Percentiles rank a stretch among this genome's conserved stretches.
These are phyloP conservation scores for Periconia sp. DNA, from an alignment of 2,329 filamentous ascomycete species.

Conservation along the genomic window DNA sequence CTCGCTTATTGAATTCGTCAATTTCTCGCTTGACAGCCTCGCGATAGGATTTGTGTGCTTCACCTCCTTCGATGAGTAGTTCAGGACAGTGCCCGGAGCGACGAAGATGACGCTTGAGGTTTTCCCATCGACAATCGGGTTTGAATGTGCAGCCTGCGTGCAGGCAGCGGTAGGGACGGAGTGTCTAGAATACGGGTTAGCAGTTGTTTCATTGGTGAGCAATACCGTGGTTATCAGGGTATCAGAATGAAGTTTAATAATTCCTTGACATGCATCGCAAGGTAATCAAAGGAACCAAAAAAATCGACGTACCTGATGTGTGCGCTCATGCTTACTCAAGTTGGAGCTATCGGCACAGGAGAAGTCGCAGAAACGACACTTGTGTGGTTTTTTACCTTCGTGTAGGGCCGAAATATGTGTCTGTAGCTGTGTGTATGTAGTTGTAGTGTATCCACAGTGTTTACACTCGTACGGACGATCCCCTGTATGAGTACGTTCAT, in stretches of 20 bases:
- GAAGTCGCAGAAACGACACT: slow-evolving; percentile 43
- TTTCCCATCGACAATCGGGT: slow-evolving; percentile 43
- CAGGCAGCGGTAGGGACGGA: slow-evolving; percentile 40
- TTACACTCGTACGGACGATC: slow-evolving; percentile 41
- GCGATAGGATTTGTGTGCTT: slow-evolving; percentile 36
- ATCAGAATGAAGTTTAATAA: too few relatives aligned
- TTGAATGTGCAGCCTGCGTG: slow-evolving; percentile 42
- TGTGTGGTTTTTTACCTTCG: slow-evolving; percentile 39
- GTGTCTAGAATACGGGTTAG: slow-evolving; percentile 20
- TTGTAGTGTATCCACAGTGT: slow-evolving; percentile 40
- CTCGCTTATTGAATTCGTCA: slow-evolving; percentile 35
- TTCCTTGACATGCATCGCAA: too few relatives aligned
- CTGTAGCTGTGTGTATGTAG: slow-evolving; percentile 43
- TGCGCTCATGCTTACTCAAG: slow-evolving; percentile 41
- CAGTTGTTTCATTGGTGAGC: not conserved
- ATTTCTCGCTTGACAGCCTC: slow-evolving; percentile 35
- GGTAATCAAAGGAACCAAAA: not conserved
- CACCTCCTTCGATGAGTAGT: slow-evolving; percentile 35
- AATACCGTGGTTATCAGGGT: not conserved
- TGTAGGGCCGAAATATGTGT: slow-evolving; percentile 43
- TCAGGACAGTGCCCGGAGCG: slow-evolving; percentile 39
- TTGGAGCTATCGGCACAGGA: slow-evolving; percentile 42
- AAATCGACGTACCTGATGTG: slow-evolving; percentile 32
- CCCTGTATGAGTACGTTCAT: slow-evolving; percentile 42
- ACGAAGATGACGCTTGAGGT: slow-evolving; percentile 42